Conservation (phyloP, 2,329 filamentous ascomycete genomes). For the Botryotinia calthae region DNA sequence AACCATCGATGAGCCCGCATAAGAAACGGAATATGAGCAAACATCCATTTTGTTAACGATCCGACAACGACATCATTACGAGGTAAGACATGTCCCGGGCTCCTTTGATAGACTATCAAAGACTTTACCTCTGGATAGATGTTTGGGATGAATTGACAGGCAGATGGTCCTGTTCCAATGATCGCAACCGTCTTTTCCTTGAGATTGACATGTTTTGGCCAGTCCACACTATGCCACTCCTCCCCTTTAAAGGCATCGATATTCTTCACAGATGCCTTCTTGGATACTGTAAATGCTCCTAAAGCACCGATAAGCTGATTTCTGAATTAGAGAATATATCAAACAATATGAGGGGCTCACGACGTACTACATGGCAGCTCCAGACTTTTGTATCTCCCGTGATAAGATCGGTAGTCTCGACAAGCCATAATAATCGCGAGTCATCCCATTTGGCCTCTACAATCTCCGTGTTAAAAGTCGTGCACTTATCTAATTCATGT, state of each 20-base stretch:
- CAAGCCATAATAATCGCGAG: constrained; percentile 5
- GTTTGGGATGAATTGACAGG: constrained; percentile 10
- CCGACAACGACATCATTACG: background rate
- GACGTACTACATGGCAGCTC: constrained; percentile 7
- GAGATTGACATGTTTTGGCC: constrained; percentile 7
- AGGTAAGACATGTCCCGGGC: constrained; percentile 6
- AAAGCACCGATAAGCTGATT: constrained; percentile 1
- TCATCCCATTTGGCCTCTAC: constrained; percentile 6
- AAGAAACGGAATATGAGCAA: background rate
- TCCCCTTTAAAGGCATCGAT: background rate
- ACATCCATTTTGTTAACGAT: constrained; percentile 14
- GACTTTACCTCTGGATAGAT: background rate
- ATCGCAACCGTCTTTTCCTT: constrained; percentile 1
- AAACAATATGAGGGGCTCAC: background rate
- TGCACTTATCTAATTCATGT: background rate
- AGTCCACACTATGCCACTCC: constrained; percentile 8
- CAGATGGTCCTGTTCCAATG: constrained; percentile 13
- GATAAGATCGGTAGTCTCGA: constrained; percentile 2
- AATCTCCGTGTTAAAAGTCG: constrained; percentile 9
- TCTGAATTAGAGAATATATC: background rate
- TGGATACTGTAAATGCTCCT: constrained; percentile 6
- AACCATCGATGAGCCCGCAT: background rate
- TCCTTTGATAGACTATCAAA: constrained; percentile 12
- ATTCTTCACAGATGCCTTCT: background rate
- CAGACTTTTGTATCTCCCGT: background rate